A percentile compares a stretch with the other conserved stretches of the same genome.
Evolutionary conservation across 148 eudicot species (phyloP).

Genomic region (Diospyros lotus): DNA sequence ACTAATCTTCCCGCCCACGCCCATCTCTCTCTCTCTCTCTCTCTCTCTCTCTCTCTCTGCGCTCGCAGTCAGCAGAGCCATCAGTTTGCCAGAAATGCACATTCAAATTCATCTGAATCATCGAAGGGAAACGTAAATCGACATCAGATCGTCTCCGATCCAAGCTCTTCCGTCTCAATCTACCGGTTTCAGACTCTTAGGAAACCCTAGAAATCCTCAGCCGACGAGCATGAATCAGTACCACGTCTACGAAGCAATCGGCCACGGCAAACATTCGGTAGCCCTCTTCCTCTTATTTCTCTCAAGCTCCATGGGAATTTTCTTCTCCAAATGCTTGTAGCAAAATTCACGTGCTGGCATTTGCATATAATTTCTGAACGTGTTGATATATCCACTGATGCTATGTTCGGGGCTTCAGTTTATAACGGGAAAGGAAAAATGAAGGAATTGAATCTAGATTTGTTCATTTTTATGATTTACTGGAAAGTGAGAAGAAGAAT

Average conservation of each 20-base stretch:
- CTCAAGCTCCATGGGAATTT: not conserved
- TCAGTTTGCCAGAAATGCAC: not conserved
- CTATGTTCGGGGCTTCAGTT: too few relatives aligned
- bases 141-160: constrained; percentile 2
- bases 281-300: not conserved
- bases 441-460: too few relatives aligned
- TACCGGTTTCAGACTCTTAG: not conserved
- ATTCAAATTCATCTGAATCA: not conserved
- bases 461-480: too few relatives aligned
- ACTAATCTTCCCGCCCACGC: constrained; percentile 11
- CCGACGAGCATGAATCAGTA: constrained; percentile 58
- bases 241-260: constrained; percentile 89
- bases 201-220: constrained; percentile 15
- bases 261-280: constrained; percentile 89
- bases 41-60: constrained; percentile 9
- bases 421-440: too few relatives aligned
- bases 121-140: not conserved
- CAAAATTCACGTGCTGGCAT: not conserved
- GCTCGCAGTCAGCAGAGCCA: not conserved
- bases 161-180: not conserved
- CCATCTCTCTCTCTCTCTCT: not conserved
- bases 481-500: too few relatives aligned
- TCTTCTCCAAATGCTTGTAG: not conserved
- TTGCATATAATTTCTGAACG: not conserved
- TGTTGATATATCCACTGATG: not conserved